phyloP scores from a whole-genome alignment of 108 stramenopile genomes.

The Cyclotella kingstonii region DNA sequence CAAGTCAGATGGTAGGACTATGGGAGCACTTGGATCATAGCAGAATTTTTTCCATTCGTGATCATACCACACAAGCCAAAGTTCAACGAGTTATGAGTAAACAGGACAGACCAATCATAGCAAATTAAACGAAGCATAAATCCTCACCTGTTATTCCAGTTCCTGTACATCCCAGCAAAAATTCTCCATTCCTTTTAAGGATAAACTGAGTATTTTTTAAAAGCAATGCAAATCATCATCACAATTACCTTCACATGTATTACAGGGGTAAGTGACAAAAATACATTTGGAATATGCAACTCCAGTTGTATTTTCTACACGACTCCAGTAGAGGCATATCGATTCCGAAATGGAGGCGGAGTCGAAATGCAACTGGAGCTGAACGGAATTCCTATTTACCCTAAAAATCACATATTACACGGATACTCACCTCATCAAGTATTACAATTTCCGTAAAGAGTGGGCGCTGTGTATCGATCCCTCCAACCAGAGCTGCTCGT shows the following conservation, averaged over 20 bases:
- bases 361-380: too few relatives aligned
- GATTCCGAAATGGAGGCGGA: too few relatives aligned
- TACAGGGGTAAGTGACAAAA: constrained; percentile 23
- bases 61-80: too few relatives aligned
- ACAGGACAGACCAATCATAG: constrained; percentile 3
- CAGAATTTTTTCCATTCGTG: constrained; percentile 37
- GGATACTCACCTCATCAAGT: too few relatives aligned
- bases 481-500: too few relatives aligned
- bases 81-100: not conserved
- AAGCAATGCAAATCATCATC: constrained; percentile 33
- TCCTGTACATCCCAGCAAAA: constrained; percentile 26
- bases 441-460: too few relatives aligned
- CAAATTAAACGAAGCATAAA: not conserved
- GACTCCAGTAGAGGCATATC: too few relatives aligned
- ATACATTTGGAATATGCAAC: too few relatives aligned
- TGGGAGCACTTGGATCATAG: constrained; percentile 28
- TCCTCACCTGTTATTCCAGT: constrained; percentile 23
- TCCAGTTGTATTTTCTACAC: too few relatives aligned
- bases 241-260: constrained; percentile 39
- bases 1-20: not conserved
- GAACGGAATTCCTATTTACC: too few relatives aligned
- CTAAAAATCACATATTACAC: too few relatives aligned
- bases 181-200: constrained; percentile 16
- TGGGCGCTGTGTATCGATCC: too few relatives aligned
- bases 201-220: constrained; percentile 19